phyloP scores from a whole-genome alignment of 140 eudicot genomes.

The Oenanthe javanica region DNA sequence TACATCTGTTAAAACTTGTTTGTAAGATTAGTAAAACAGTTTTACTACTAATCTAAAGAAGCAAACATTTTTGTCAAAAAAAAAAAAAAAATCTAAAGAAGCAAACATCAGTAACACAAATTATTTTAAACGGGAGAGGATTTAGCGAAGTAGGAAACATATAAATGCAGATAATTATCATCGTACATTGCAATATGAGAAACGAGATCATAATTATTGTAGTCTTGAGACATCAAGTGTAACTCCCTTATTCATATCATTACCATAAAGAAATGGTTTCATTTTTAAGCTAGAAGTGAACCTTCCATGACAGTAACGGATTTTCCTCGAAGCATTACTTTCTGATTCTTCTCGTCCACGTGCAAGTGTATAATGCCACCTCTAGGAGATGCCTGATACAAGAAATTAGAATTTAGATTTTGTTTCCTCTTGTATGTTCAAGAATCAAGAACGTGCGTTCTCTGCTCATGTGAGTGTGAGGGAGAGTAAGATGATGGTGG shows the following conservation, averaged over 20 bases:
- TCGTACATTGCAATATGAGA: background rate
- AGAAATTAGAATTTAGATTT: background rate
- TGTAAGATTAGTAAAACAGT: no score
- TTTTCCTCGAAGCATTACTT: conserved; percentile 68
- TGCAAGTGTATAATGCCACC: conserved; percentile 57
- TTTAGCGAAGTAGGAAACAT: background rate
- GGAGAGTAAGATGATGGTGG: background rate
- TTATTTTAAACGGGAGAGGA: background rate
- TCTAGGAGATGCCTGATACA: conserved; percentile 87
- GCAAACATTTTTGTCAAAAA: no score
- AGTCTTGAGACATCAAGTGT: background rate
- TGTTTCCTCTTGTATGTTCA: background rate
- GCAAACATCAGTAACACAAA: background rate
- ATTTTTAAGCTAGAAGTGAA: conserved; percentile 56
- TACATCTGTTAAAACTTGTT: background rate
- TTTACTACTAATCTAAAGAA: no score
- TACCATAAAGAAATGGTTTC: no score
- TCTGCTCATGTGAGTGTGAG: background rate
- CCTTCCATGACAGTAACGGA: conserved; percentile 74
- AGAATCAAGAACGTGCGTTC: background rate
- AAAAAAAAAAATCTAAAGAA: no score
- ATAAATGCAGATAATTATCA: background rate
- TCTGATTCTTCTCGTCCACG: conserved; percentile 58
- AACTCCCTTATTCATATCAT: background rate
- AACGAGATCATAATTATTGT: background rate